Evolutionary conservation across 1,139 yeast species (phyloP), one percentile per base, ranked within the genome.

Genomic region (Candida sojae): DNA sequence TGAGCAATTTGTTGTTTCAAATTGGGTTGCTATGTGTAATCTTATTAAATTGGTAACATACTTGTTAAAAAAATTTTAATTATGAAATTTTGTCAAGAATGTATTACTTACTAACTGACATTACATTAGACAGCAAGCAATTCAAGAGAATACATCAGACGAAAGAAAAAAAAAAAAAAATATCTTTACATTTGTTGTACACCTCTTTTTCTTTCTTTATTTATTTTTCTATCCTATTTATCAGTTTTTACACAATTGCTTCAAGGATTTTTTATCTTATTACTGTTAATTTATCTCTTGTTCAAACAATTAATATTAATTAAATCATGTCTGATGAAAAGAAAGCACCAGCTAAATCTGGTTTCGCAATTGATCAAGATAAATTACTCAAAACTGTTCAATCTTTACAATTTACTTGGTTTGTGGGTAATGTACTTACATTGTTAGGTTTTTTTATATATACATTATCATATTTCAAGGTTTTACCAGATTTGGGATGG

Each of bases 381-480:
- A 48, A 53, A 46, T 51, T 53, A 34, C 41, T 53, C 21, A 28
- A 46, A 39, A 43, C 48, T 11, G 53, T 53, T 9, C 52, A 51
- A 67, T 67, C 83, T 4, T 65, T 77, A 48, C 86, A 83, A 60
- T 82, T 82, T 58, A 82, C 77, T 9, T 83, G 88, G 88, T 83
- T 82, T 60, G 65, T 69, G 51, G 92, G 97, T 51, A 97, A 93
- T 63, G 73, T 82, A 5, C 59, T 80, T 42, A 88, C 92, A 2
- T 71, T 91, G 29, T 21, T 79, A 9, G 77, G 83, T 47, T 71
- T 83, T 10, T 46, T 80, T 28, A 66, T 85, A 51, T 88, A 82
- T 64, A 57, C 80, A 17, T 64, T 86, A 45, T 75, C 86, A 26
- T 79, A 64, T 48, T 39, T 66, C 11, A 58, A 54, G 44, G 54